Base-by-base conservation (phyloP, 441 rosid genomes). In the Euphorbia schlechtendalii region DNA sequence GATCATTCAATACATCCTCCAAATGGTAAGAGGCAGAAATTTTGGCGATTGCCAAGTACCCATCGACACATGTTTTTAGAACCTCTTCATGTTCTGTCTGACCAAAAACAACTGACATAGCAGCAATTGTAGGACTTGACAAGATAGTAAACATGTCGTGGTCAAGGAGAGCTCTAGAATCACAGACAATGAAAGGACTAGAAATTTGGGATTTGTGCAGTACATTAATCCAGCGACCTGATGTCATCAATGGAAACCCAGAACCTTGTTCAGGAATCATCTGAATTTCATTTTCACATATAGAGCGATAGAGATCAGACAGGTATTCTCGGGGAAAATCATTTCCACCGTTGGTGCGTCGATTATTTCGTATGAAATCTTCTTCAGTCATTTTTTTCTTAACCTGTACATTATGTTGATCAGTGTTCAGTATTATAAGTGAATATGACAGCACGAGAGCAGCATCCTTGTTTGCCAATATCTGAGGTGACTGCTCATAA, bases 51-150 rank as follows among this genome's bases (percentile, higher is more conserved):
- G 98, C 93, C 72, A 92, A 80, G 81, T 84, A 92, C 63, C 98
- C 98, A 77, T 92, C 96, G n/a, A 86, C 82, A 74, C 98, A 92
- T 55, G 84, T 77, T 65, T 87, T 95, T 69, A 80, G 83, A 61
- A 89, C 89, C 49, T 89, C 95, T 81, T 89, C 98, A 66, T 83
- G 85, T 63, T 92, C 96, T 46, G 96, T 92, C 71, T 89, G 96
- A 76, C 89, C 96, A 77, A 92, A 92, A 45, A 92, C 96, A 55
- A 92, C 98, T 15, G 98, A 89, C 68, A 89, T 89, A 57, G 98
- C 98, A 67, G 99, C 99, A 75, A 91, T 86, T 65, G 99, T 85
- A 57, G 98, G 99, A 77, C 96, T 96, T 56, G 96, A 89, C 86
- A 94, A 79, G 60, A 85, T 86, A 60, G 96, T 87, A 77, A 94